A percentile compares a stretch with the other conserved stretches of the same genome.
phyloP scores from a whole-genome alignment of 148 eudicot genomes.

The Chenopodium formosanum region DNA sequence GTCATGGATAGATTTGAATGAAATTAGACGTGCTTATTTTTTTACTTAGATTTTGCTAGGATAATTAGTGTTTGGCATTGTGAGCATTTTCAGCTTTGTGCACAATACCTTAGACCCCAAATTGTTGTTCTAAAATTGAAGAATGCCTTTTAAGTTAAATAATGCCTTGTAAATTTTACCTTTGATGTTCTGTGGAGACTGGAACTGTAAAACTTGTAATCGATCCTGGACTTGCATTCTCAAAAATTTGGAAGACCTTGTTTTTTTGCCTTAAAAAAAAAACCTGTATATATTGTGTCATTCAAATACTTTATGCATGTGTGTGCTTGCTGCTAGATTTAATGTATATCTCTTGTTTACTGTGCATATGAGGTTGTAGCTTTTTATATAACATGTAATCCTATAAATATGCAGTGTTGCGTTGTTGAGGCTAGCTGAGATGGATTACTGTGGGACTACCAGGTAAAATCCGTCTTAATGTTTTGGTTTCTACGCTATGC shows the following conservation, averaged over 20 bases:
- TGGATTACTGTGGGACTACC: constrained; percentile 96
- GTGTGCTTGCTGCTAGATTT: neutral
- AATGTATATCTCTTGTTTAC: neutral
- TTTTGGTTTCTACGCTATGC: neutral
- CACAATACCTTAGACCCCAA: neutral
- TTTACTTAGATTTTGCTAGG: neutral
- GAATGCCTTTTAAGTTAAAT: neutral
- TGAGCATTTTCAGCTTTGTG: neutral
- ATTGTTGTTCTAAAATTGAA: neutral
- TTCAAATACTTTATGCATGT: neutral
- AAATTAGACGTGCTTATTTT: neutral
- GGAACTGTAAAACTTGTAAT: neutral
- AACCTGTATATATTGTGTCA: neutral
- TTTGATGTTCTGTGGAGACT: neutral
- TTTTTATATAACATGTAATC: constrained; percentile 6
- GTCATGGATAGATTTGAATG: neutral
- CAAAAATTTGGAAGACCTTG: neutral
- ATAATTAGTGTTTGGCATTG: neutral
- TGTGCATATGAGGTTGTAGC: neutral
- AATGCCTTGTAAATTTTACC: neutral
- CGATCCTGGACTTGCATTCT: neutral
- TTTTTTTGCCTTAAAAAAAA: neutral
- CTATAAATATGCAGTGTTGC: constrained; percentile 63
- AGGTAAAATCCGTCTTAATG: constrained; percentile 43
- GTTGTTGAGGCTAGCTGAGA: constrained; percentile 72